phyloP scores from a whole-genome alignment of 805 yeast genomes.

The Jamesozyma hellenica region DNA sequence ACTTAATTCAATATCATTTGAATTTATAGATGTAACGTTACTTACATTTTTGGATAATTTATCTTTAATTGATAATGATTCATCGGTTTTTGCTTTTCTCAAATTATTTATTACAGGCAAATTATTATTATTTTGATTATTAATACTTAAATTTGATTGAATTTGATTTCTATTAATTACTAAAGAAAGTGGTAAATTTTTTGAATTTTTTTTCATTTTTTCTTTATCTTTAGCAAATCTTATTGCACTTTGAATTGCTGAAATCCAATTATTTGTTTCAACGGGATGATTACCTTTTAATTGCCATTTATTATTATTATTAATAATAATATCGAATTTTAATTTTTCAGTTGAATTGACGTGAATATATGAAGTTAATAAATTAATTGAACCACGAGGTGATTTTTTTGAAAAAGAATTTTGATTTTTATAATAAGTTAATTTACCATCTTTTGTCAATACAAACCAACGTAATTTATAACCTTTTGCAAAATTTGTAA shows the following conservation, averaged over 20 bases:
- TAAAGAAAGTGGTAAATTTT: constrained; percentile 13
- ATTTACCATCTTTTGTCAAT: constrained; percentile 65
- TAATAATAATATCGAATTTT: constrained; percentile 78
- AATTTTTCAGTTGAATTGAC: constrained; percentile 87
- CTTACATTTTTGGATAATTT: not conserved
- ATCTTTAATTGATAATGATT: not conserved
- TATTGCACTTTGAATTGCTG: constrained; percentile 91
- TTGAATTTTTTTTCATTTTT: constrained; percentile 15
- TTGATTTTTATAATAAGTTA: constrained; percentile 84
- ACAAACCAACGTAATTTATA: constrained; percentile 91
- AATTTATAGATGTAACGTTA: constrained; percentile 3
- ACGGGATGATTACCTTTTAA: constrained; percentile 89
- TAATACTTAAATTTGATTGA: not conserved
- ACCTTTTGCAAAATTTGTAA: constrained; percentile 96
- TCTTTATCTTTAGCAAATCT: constrained; percentile 67
- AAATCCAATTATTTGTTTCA: constrained; percentile 95
- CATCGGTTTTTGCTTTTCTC: not conserved
- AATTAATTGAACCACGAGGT: constrained; percentile 80
- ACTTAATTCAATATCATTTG: constrained; percentile 22
- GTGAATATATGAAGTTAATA: constrained; percentile 70
- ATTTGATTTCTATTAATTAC: constrained; percentile 7
- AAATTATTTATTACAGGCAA: not conserved
- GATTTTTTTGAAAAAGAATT: constrained; percentile 68
- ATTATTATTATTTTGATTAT: not conserved
- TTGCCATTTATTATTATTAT: constrained; percentile 64